A percentile compares a stretch with the other conserved stretches of the same genome.
These are phyloP conservation scores for Pythium coloratum DNA, from an alignment of 352 stramenopile genomes.

Conservation along the genomic window DNA sequence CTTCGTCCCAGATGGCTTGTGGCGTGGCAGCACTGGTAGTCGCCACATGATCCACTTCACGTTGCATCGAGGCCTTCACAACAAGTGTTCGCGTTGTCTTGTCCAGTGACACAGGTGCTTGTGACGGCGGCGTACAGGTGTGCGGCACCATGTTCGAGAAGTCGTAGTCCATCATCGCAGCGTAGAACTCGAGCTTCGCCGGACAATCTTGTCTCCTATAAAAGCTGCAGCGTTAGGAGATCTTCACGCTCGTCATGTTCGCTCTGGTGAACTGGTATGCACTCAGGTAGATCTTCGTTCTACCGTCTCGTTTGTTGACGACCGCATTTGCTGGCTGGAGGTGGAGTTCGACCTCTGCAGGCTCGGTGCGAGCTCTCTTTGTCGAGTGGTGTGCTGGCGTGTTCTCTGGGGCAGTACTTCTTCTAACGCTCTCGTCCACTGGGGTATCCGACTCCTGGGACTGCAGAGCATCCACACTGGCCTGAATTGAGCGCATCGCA, in stretches of 20 bases:
- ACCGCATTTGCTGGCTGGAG: background rate
- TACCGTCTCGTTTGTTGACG: background rate
- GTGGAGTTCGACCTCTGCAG: background rate
- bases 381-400: too few species aligned
- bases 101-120: background rate
- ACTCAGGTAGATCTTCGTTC: background rate
- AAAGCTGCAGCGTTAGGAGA: background rate
- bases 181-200: background rate
- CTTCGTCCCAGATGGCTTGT: background rate
- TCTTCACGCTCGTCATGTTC: background rate
- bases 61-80: background rate
- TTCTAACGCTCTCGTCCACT: too few species aligned
- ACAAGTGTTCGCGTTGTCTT: background rate
- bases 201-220: background rate
- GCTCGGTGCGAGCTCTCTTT: background rate
- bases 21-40: background rate
- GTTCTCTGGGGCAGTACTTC: too few species aligned
- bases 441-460: too few species aligned
- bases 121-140: background rate
- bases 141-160: background rate
- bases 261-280: background rate
- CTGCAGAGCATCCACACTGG: too few species aligned
- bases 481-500: too few species aligned
- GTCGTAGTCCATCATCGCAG: background rate
- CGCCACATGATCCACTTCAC: background rate